Evolutionary conservation across 352 stramenopile species (phyloP).

Genomic region (Thraustochytrium striatum): DNA sequence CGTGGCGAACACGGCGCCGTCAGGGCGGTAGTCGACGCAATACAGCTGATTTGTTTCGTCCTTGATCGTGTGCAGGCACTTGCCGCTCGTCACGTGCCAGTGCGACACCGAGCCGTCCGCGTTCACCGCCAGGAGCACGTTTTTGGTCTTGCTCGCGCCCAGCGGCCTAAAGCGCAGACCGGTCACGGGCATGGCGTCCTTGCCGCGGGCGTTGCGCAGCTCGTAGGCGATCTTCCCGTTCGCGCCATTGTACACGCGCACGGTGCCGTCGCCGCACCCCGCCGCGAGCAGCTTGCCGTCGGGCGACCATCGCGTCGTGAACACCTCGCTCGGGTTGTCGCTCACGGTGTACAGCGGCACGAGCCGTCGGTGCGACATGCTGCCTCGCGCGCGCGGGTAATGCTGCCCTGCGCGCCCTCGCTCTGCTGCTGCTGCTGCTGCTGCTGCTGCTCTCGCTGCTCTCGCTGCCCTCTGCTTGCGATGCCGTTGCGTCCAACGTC

Average conservation of each 20-base stretch:
- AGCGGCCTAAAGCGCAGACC: conserved; percentile 73
- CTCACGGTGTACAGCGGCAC: conserved; percentile 51
- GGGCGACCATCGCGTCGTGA: conserved; percentile 75
- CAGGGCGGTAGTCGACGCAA: conserved; percentile 74
- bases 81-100: conserved; percentile 84
- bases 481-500: too few species aligned
- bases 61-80: conserved; percentile 79
- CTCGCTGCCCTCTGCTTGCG: too few species aligned
- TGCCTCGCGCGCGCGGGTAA: too few species aligned
- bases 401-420: too few species aligned
- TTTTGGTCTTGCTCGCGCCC: conserved; percentile 78
- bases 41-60: conserved; percentile 66
- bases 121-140: conserved; percentile 78
- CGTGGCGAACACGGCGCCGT: conserved; percentile 77
- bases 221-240: conserved; percentile 73
- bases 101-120: conserved; percentile 79
- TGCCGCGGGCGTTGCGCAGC: conserved; percentile 60
- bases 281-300: conserved; percentile 74
- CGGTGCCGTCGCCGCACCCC: conserved; percentile 74
- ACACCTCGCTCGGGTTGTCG: conserved; percentile 77
- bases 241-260: conserved; percentile 71
- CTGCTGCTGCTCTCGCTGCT: too few species aligned
- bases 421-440: too few species aligned
- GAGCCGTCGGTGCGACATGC: too few species aligned
- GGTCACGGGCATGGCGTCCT: conserved; percentile 73